These are phyloP conservation scores for Butyriboletus appendiculatus DNA, from an alignment of 1,284 basidiomycete species.

Conservation along the genomic window DNA sequence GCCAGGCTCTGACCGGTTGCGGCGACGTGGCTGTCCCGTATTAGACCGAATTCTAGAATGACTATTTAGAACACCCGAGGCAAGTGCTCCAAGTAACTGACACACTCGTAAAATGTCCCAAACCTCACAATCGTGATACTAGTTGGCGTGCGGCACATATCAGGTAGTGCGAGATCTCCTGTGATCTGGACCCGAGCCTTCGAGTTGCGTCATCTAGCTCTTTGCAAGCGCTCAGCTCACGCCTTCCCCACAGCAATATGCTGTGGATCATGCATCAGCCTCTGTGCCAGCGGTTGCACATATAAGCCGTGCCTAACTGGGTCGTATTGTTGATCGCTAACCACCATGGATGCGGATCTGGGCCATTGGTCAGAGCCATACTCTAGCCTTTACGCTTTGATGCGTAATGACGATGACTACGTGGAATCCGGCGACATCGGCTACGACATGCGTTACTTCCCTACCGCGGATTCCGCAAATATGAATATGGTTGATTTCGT, in stretches of 20 bases:
- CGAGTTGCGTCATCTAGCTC: neutral
- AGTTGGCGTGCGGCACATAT: constrained; percentile 11
- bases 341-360: constrained; percentile 18
- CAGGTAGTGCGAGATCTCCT: neutral
- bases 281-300: neutral
- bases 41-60: constrained; percentile 25
- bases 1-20: neutral
- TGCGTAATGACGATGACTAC: neutral
- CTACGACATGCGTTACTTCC: neutral
- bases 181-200: constrained; percentile 1
- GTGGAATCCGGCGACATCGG: neutral
- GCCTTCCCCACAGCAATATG: constrained; percentile 28
- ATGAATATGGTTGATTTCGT: neutral
- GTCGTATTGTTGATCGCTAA: neutral
- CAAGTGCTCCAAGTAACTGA: neutral
- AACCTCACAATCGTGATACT: constrained; percentile 25
- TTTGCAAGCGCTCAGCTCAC: constrained; percentile 1
- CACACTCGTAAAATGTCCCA: neutral
- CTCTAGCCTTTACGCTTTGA: neutral
- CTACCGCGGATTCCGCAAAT: neutral
- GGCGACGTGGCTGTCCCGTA: constrained; percentile 21
- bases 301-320: constrained; percentile 17
- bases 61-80: constrained; percentile 8
- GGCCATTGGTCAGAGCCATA: constrained; percentile 13
- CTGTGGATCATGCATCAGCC: constrained; percentile 18